Evolutionary conservation across 1,139 yeast species (phyloP), one percentile per base, ranked within the genome.

Genomic region (Blastobotrys proliferans): DNA sequence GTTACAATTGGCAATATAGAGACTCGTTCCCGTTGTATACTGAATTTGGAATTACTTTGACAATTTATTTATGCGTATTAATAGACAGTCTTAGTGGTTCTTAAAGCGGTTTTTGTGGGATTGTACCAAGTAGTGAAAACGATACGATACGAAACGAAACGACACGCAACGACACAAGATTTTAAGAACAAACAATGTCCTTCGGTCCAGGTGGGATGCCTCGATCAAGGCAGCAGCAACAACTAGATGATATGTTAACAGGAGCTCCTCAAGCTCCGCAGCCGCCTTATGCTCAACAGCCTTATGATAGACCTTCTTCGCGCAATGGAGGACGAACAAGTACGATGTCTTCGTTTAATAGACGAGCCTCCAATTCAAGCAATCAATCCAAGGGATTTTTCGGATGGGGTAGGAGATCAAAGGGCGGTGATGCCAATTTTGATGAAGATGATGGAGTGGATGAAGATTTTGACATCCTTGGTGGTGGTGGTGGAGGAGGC

Each of bases 161-260:
- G n/a, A n/a, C n/a, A n/a, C n/a, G n/a, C n/a, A n/a, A n/a, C n/a
- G n/a, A n/a, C n/a, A 22, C 26, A 22, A 22, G 26, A 22, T 22
- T 8, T 8, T 11, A 22, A 8, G 11, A 8, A 22, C 26, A 6
- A 5, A 30, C 5, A 18, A 35, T 35, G 44, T 38, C 44, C 6
- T 38, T 43, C 25, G 45, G 42, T 20, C 45, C 56, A 3, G 58
- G 57, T 13, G 61, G 61, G 22, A 57, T 57, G 61, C 61, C 61
- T 11, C 41, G 49, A 32, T 52, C 61, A n/a, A 45, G 56, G 38
- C 51, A 50, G 29, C 58, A 57, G 35, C 54, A 53, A 39, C 54
- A 52, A 34, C 42, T 56, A 25, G 60, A 56, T 34, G 60, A 56
- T 27, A 46, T 55, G 52, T 41, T 51, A 6, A 45, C 52, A 17